Conservation (phyloP, 495 filamentous ascomycete genomes). For the Lasiosphaeris hirsuta region DNA sequence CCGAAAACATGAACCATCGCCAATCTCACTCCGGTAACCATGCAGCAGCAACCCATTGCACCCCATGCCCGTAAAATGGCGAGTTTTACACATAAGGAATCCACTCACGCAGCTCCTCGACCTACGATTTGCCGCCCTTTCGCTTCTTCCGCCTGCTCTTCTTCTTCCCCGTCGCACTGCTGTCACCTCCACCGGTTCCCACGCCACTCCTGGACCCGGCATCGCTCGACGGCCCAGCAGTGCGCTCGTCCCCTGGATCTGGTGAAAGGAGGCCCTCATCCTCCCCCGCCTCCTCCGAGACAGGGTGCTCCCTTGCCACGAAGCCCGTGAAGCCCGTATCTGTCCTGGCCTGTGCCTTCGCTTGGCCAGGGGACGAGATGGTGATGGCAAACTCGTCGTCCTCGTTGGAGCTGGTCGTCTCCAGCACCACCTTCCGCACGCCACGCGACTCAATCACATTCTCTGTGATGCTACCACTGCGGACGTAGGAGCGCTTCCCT, state of each 20-base stretch:
- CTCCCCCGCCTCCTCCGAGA: conserved; percentile 20
- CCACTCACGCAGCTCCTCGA: conserved; percentile 23
- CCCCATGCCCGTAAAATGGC: background rate
- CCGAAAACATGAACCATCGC: no score
- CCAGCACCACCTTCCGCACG: conserved; percentile 79
- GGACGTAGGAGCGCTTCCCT: conserved; percentile 54
- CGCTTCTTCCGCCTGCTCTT: conserved; percentile 42
- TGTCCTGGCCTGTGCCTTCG: conserved; percentile 8
- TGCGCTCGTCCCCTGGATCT: conserved; percentile 10
- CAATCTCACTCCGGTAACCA: background rate
- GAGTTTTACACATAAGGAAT: conserved; percentile 12
- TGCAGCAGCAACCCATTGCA: background rate
- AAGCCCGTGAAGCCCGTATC: conserved; percentile 3
- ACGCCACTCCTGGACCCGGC: conserved; percentile 4
- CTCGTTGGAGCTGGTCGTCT: conserved; percentile 55
- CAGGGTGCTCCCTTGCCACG: conserved; percentile 10
- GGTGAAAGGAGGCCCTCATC: conserved; percentile 16
- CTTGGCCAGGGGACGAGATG: conserved; percentile 12
- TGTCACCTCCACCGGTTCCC: conserved; percentile 9
- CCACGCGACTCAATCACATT: conserved; percentile 79
- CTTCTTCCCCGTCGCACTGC: conserved; percentile 26
- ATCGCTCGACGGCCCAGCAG: conserved; percentile 16
- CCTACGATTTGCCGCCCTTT: conserved; percentile 40
- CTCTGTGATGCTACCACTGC: conserved; percentile 86
- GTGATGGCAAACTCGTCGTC: conserved; percentile 27